Evolutionary conservation across 495 filamentous ascomycete species (phyloP).

Genomic region (Daldinia vernicosa): DNA sequence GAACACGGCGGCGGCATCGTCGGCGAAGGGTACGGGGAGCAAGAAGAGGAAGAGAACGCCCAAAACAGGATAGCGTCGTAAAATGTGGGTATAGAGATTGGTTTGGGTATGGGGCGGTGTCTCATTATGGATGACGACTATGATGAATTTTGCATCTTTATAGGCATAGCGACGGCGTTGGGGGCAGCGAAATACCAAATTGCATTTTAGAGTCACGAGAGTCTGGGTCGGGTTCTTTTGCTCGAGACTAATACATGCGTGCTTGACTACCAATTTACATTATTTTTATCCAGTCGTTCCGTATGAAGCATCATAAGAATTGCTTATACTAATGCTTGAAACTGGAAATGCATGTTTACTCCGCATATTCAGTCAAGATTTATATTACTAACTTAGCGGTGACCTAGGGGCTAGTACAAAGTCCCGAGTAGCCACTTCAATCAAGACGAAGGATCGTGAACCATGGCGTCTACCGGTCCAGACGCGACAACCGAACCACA

Average conservation of each 20-base stretch:
- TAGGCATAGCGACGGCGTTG: constrained; percentile 46
- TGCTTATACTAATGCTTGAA: neutral
- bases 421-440: neutral
- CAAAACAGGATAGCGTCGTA: constrained; percentile 33
- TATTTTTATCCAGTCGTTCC: neutral
- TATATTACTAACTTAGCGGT: neutral
- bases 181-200: constrained; percentile 36
- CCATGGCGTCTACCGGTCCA: neutral
- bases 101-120: neutral
- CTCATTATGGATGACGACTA: neutral
- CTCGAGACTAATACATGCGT: neutral
- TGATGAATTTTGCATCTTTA: constrained; percentile 29
- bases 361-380: neutral
- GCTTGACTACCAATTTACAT: neutral
- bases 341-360: neutral
- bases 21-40: constrained; percentile 48
- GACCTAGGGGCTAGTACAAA: neutral
- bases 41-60: constrained; percentile 50
- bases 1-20: constrained; percentile 27
- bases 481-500: neutral
- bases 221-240: neutral
- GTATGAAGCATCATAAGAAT: neutral
- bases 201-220: constrained; percentile 33
- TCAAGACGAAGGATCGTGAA: neutral
- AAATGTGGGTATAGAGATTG: constrained; percentile 1